Evolutionary conservation across 257 asterid species (phyloP), one percentile per base, ranked within the genome.

Genomic region (Primulina huaijiensis): DNA sequence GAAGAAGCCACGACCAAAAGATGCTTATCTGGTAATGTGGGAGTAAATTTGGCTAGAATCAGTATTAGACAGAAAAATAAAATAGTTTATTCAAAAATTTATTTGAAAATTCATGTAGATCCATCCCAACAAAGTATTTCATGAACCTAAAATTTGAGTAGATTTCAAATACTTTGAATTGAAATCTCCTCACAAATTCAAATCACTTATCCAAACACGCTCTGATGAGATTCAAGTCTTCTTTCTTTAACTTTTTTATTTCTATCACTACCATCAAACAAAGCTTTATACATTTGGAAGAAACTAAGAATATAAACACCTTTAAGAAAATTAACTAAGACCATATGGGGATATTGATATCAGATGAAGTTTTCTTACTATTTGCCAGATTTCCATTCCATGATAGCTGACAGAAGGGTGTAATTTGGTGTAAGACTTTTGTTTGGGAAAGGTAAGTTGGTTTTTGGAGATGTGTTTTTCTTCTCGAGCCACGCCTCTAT

Each of bases 381-480:
- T 29, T 78, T 76, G 27, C 79, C 74, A 25, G 98, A 84, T 71
- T 83, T 84, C 97, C 98, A 92, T 46, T 90, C 96, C 80, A 79
- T 71, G 65, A 90, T 85, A 11, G 93, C 97, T 62, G 95, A 85
- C 65, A 90, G 93, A 77, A 92, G 88, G 16, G 92, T 79, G 59
- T 84, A 90, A 76, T 87, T 84, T 10, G 95, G 96, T 64, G 85
- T 69, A 2, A 92, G 81, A 76, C 67, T 71, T 68, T 88, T 88
- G 78, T 87, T 90, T 10, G 82, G 86, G 77, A 92, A 75, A 7
- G 76, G 83, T 61, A 74, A 70, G 60, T 74, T 76, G 62, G 96
- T 85, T 77, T 82, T 70, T 0, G 98, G 98, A 38, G 98, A 92
- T 37, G 68, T 77, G 31, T 84, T 84, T 6, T 78, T 83, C 77